phyloP scores from a whole-genome alignment of 1,284 basidiomycete genomes.

The Athelia psychrophila region DNA sequence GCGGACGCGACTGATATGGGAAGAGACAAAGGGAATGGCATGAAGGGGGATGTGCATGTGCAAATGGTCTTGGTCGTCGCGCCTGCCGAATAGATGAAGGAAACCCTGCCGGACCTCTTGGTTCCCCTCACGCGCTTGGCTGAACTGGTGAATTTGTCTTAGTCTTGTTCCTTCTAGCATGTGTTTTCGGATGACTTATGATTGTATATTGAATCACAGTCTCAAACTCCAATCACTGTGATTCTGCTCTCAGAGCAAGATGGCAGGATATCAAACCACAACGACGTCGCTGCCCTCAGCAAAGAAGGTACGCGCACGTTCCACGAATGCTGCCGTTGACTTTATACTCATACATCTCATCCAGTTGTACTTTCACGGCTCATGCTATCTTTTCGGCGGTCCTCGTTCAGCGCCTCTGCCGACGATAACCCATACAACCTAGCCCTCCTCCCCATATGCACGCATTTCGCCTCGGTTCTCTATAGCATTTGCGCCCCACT shows the following conservation, averaged over 20 bases:
- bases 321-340: slow-evolving; percentile 27
- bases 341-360: slow-evolving; percentile 15
- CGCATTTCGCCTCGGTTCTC: slow-evolving; percentile 64
- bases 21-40: slow-evolving; percentile 56
- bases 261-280: slow-evolving; percentile 78
- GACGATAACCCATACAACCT: slow-evolving; percentile 45
- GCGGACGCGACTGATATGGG: neutral
- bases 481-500: slow-evolving; percentile 66
- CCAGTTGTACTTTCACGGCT: slow-evolving; percentile 38
- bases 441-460: slow-evolving; percentile 55
- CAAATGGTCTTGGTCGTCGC: slow-evolving; percentile 66
- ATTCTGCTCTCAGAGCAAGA: slow-evolving; percentile 63
- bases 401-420: slow-evolving; percentile 19
- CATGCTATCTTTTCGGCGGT: slow-evolving; percentile 24
- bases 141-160: slow-evolving; percentile 61
- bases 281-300: slow-evolving; percentile 57
- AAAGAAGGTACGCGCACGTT: slow-evolving; percentile 52
- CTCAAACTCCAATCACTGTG: slow-evolving; percentile 40
- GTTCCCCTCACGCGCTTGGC: slow-evolving; percentile 70
- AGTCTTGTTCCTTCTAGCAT: neutral
- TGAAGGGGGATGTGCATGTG: slow-evolving; percentile 16
- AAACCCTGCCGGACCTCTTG: slow-evolving; percentile 59
- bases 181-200: neutral
- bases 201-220: neutral
- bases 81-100: slow-evolving; percentile 64